Percentiles rank a stretch among this genome's conserved stretches.
Conservation (phyloP, 78 protist genomes). For the Cavenderia fasciculata region DNA sequence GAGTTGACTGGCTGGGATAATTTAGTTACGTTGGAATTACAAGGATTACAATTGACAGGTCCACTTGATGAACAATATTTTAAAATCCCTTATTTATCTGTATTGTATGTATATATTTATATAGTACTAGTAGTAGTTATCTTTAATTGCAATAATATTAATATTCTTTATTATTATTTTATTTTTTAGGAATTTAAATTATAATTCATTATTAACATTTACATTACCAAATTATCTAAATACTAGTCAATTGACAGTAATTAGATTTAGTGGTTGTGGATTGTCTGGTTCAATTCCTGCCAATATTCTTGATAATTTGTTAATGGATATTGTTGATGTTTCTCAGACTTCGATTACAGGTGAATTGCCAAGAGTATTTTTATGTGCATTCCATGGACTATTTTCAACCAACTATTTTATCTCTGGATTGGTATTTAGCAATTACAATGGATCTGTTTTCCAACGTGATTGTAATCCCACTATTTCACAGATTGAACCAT, state of each 20-base stretch:
- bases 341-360: conserved; percentile 1
- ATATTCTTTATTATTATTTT: too few relatives aligned
- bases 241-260: too few relatives aligned
- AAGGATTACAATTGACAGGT: neutral
- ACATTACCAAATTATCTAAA: too few relatives aligned
- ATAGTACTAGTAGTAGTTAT: too few relatives aligned
- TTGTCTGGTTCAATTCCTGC: neutral
- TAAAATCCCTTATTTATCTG: neutral
- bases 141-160: too few relatives aligned
- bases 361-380: neutral
- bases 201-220: too few relatives aligned
- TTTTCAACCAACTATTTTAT: neutral
- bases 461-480: neutral
- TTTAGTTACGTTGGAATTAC: neutral
- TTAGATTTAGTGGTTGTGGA: too few relatives aligned
- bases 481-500: neutral
- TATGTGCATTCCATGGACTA: neutral
- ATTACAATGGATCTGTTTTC: conserved; percentile 2
- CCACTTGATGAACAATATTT: neutral
- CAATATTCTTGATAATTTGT: neutral
- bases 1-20: too few relatives aligned
- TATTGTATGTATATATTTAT: too few relatives aligned
- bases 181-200: too few relatives aligned
- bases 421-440: neutral
- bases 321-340: neutral